Evolutionary conservation across 345 rosid species (phyloP), one percentile per base, ranked within the genome.

Genomic region (Gossypium anomalum): DNA sequence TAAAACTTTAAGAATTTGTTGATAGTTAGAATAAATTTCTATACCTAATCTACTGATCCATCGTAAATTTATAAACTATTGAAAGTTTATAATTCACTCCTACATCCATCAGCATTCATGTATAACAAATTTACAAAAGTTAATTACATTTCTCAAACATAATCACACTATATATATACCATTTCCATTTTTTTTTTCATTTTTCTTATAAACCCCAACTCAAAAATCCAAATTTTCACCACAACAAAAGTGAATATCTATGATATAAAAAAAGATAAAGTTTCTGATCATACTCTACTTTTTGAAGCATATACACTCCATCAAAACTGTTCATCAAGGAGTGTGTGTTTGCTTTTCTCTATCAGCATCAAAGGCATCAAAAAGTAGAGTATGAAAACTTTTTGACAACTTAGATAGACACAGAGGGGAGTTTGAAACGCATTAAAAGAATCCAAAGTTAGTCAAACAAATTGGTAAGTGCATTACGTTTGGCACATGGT

Each of bases 381-480:
- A 55, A 44, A 45, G 58, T 45, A 25, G 29, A 22, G 69, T 25
- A 47, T 62, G 58, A 41, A 53, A 25, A 41, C 19, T 58, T 51
- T 68, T 51, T 51, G 17, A 52, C 72, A 27, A 51, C 41, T 45
- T 67, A 44, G 27, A 47, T 23, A 57, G 3, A 55, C 2, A 55
- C 2, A 55, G 38, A 66, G 45, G 53, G 45, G 45, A 20, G 19
- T 51, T 20, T 44, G n/a, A 53, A 19, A 10, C 34, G 12, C 2
- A 68, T n/a, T 20, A 7, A 51, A 80, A 52, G 25, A 45, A 47
- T 69, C 67, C 45, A 16, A 43, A 19, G 69, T 66, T 71, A 84
- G 74, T 86, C 89, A 78, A 90, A 90, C 79, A 92, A 79, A 80
- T 89, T 94, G 76, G 64, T 77, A 4, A 94, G 94, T 51, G 98